Evolutionary conservation across 768 basidiomycete species (phyloP).

Genomic region (Rhodosporidiobolus odoratus): DNA sequence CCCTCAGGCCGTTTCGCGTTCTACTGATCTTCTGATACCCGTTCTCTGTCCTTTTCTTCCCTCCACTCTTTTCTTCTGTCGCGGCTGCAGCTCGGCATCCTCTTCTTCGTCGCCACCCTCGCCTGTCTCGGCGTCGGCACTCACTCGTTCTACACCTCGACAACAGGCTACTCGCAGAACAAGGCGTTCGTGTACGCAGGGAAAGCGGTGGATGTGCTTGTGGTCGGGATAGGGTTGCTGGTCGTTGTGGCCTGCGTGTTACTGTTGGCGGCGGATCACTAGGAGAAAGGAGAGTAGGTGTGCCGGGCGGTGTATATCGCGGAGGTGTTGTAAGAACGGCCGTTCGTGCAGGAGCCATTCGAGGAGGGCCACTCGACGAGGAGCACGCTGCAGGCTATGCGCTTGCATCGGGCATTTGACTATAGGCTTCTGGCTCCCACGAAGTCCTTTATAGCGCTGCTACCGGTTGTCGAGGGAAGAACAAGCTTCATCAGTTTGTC

Average conservation of each 20-base stretch:
- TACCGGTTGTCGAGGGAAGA: too few species aligned
- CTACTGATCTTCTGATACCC: neutral
- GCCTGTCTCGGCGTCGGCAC: neutral
- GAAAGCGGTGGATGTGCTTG: neutral
- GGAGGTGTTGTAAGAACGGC: neutral
- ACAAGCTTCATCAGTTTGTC: too few species aligned
- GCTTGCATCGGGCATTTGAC: too few species aligned
- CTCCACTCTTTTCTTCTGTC: neutral
- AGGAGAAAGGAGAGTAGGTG: neutral
- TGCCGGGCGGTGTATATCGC: neutral
- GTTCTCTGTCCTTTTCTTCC: neutral
- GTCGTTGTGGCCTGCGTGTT: slow-evolving; percentile 18
- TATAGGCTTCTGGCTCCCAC: too few species aligned
- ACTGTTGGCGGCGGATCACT: slow-evolving; percentile 16
- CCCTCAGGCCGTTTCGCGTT: neutral
- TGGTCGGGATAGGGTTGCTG: slow-evolving; percentile 10
- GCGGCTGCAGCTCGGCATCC: slow-evolving; percentile 18
- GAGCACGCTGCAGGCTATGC: too few species aligned
- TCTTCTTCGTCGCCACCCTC: slow-evolving; percentile 28
- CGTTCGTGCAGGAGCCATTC: too few species aligned
- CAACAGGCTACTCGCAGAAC: neutral
- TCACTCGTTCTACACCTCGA: neutral
- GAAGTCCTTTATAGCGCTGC: too few species aligned
- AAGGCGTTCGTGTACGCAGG: slow-evolving; percentile 31
- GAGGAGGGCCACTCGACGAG: too few species aligned